A percentile compares a stretch with the other conserved stretches of the same genome.
Conservation (phyloP, 257 asterid species). For the Ilex asprella region DNA sequence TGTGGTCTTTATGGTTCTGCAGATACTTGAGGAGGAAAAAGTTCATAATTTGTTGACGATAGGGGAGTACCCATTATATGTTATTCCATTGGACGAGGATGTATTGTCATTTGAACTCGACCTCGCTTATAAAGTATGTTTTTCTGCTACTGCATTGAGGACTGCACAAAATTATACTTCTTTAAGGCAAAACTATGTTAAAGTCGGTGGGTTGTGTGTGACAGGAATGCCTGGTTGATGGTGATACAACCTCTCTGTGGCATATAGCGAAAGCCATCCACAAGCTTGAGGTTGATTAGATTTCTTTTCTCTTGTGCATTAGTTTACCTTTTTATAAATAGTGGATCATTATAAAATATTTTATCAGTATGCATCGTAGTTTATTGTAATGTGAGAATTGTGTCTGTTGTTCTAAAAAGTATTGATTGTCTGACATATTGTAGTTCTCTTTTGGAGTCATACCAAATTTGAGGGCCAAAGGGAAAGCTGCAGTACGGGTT, state of each 20-base stretch:
- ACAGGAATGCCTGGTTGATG: slow-evolving; percentile 80
- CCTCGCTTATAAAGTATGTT: slow-evolving; percentile 71
- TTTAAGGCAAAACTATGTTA: slow-evolving; percentile 24
- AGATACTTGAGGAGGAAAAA: slow-evolving; percentile 95
- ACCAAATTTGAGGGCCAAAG: slow-evolving; percentile 96
- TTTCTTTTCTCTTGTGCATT: neutral
- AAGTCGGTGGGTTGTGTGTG: slow-evolving; percentile 17
- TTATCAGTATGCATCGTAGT: too few species aligned
- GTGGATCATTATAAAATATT: slow-evolving; percentile 5
- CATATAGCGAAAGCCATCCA: slow-evolving; percentile 93
- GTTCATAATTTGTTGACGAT: slow-evolving; percentile 66
- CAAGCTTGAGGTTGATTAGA: slow-evolving; percentile 64
- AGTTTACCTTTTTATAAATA: neutral
- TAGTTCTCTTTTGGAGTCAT: slow-evolving; percentile 84
- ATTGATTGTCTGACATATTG: slow-evolving; percentile 21
- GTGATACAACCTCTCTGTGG: slow-evolving; percentile 89
- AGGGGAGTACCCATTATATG: slow-evolving; percentile 81
- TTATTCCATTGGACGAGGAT: slow-evolving; percentile 91
- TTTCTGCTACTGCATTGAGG: slow-evolving; percentile 9
- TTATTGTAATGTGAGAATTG: too few species aligned
- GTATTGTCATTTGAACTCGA: slow-evolving; percentile 89
- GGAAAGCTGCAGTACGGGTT: slow-evolving; percentile 78
- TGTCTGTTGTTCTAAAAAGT: neutral
- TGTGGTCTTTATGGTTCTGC: slow-evolving; percentile 7
- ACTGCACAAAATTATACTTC: neutral